phyloP scores from a whole-genome alignment of 768 basidiomycete species.

The Tephrocybe sp. region DNA sequence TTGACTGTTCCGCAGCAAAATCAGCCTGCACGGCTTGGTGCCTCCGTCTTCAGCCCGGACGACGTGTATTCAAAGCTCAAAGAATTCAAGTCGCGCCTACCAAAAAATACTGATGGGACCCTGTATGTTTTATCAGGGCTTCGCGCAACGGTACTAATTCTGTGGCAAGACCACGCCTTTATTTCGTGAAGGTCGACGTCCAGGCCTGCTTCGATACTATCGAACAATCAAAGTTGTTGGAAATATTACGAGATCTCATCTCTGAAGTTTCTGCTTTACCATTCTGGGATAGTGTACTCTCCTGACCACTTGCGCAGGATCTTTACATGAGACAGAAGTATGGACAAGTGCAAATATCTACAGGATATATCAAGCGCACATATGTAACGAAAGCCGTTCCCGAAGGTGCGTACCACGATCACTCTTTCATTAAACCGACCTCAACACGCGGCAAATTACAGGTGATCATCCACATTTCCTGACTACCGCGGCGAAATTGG shows the following conservation, averaged over 20 bases:
- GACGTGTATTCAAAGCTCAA: constrained; percentile 81
- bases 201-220: constrained; percentile 97
- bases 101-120: constrained; percentile 37
- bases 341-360: constrained; percentile 58
- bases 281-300: background rate
- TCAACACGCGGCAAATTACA: constrained; percentile 29
- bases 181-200: constrained; percentile 97
- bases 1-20: constrained; percentile 46
- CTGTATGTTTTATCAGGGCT: constrained; percentile 43
- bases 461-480: constrained; percentile 80
- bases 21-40: constrained; percentile 66
- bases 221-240: constrained; percentile 80
- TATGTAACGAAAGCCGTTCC: constrained; percentile 65
- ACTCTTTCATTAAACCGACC: no score
- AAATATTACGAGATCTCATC: constrained; percentile 72
- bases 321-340: constrained; percentile 70
- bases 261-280: constrained; percentile 51
- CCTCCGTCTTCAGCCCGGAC: constrained; percentile 80
- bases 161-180: constrained; percentile 71
- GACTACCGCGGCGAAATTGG: constrained; percentile 65
- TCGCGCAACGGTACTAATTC: constrained; percentile 1
- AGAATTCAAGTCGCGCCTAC: constrained; percentile 58
- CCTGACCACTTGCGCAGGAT: constrained; percentile 46
- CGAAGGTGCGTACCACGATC: constrained; percentile 45
- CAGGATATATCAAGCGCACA: constrained; percentile 56